Base-by-base conservation (phyloP, 352 stramenopile species). In the Pythium utonaiense region DNA sequence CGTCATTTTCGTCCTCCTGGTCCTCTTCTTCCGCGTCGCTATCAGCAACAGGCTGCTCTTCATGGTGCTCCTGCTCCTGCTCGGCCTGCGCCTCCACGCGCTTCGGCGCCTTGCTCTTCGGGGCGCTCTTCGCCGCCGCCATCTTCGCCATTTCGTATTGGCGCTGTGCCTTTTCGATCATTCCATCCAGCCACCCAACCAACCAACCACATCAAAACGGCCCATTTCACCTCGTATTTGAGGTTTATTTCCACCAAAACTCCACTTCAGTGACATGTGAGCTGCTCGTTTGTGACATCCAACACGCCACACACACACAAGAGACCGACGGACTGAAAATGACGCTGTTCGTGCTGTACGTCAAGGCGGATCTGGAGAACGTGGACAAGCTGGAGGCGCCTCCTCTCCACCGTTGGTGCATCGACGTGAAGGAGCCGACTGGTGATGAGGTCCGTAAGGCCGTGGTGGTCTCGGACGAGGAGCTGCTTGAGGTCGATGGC, bases 311-410 rank as follows among this genome's bases (percentile, higher is more conserved):
- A 59, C 48, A 54, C 36, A 7, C 6, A 5, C 28, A 45, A 60
- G 24, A 42, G 6, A 22, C 16, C 3, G 44, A 51, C 48, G 13
- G n/a, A n/a, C n/a, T n/a, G 28, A 53, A 53, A 9, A 95, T 95
- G 85, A 84, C 92, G 63, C 70, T 95, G 27, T 91, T 86, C 63
- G 81, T 95, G 71, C 73, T 96, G 49, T 92, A 90, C 66, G 77
- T 96, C 13, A 95, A 95, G 69, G 87, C 83, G 10, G 85, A 96
- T 5, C 75, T 96, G 25, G 84, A 96, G 82, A 93, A 95, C 67
- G 75, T 96, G 3, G 81, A 81, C 66, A 81, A 72, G 69, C 67
- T 94, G 48, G 70, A 77, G 49, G 82, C 84, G 31, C 83, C 87
- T 30, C 49, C 71, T 19, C 57, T 82, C 41, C 83, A 93, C 55